phyloP scores from a whole-genome alignment of 495 filamentous ascomycete genomes.

The Articulospora tetracladia region DNA sequence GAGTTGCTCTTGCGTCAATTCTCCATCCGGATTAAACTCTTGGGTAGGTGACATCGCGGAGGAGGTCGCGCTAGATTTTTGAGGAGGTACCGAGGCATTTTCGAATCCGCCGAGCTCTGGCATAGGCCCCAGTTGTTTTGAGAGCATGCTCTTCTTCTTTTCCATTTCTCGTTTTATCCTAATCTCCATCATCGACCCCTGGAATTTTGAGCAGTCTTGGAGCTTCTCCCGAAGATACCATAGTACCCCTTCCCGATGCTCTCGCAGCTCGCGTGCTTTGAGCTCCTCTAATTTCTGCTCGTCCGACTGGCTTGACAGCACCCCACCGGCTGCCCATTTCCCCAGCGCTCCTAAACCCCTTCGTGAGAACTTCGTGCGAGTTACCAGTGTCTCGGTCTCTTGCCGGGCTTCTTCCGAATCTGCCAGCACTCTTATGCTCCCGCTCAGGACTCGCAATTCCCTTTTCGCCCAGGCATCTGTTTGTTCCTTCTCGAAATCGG shows the following conservation, averaged over 20 bases:
- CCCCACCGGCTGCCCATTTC: slow-evolving; percentile 69
- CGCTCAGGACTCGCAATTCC: slow-evolving; percentile 77
- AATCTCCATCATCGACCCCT: slow-evolving; percentile 89
- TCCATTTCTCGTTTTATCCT: slow-evolving; percentile 79
- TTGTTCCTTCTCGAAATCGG: slow-evolving; percentile 67
- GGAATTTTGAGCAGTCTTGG: slow-evolving; percentile 69
- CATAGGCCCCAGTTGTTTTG: slow-evolving; percentile 49
- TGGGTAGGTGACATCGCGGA: slow-evolving; percentile 24
- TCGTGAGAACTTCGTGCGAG: slow-evolving; percentile 63
- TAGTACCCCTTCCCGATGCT: slow-evolving; percentile 73
- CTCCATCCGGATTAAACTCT: slow-evolving; percentile 48
- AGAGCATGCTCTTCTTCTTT: slow-evolving; percentile 81
- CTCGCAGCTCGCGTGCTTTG: slow-evolving; percentile 50
- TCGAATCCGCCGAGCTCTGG: slow-evolving; percentile 20
- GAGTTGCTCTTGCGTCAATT: slow-evolving; percentile 75
- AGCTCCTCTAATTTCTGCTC: slow-evolving; percentile 73
- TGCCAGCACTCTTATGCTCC: slow-evolving; percentile 69
- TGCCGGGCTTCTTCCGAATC: slow-evolving; percentile 79
- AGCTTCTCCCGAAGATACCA: slow-evolving; percentile 74
- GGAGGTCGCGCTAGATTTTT: slow-evolving; percentile 19
- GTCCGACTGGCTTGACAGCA: slow-evolving; percentile 32
- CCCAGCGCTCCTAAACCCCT: slow-evolving; percentile 53
- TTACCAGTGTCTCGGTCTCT: slow-evolving; percentile 60
- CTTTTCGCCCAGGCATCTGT: slow-evolving; percentile 83
- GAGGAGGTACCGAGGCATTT: slow-evolving; percentile 11